Evolutionary conservation across 108 stramenopile species (phyloP).

Genomic region (Nitzschia sp.): DNA sequence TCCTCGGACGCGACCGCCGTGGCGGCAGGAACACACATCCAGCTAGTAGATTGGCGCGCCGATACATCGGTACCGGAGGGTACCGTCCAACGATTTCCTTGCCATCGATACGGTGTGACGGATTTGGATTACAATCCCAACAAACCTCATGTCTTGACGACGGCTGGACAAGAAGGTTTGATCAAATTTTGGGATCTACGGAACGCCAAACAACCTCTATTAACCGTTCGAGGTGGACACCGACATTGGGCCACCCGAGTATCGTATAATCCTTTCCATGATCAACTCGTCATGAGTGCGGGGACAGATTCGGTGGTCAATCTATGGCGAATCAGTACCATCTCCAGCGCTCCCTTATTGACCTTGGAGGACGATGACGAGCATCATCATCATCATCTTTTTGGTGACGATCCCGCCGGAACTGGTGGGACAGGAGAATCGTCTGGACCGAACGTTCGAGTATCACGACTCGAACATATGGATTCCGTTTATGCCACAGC

Average conservation of each 20-base stretch:
- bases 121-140: slow-evolving; percentile 96
- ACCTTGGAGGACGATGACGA: slow-evolving; percentile 69
- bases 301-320: slow-evolving; percentile 93
- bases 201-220: slow-evolving; percentile 42
- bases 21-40: slow-evolving; percentile 38
- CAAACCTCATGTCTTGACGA: slow-evolving; percentile 84
- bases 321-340: slow-evolving; percentile 93
- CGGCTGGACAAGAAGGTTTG: slow-evolving; percentile 89
- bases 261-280: slow-evolving; percentile 96
- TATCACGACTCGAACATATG: slow-evolving; percentile 82
- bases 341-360: slow-evolving; percentile 92
- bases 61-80: slow-evolving; percentile 18
- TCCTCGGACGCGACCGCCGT: slow-evolving; percentile 43
- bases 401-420: neutral
- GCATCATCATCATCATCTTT: slow-evolving; percentile 11
- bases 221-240: slow-evolving; percentile 83
- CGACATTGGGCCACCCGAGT: slow-evolving; percentile 85
- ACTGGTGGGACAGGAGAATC: neutral
- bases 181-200: slow-evolving; percentile 97
- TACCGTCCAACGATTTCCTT: slow-evolving; percentile 12
- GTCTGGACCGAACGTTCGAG: slow-evolving; percentile 64
- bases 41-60: slow-evolving; percentile 62
- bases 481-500: slow-evolving; percentile 85
- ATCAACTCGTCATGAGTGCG: slow-evolving; percentile 93
- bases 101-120: slow-evolving; percentile 67